phyloP scores from a whole-genome alignment of 2,329 filamentous ascomycete species.

The Cordyceps javanica region DNA sequence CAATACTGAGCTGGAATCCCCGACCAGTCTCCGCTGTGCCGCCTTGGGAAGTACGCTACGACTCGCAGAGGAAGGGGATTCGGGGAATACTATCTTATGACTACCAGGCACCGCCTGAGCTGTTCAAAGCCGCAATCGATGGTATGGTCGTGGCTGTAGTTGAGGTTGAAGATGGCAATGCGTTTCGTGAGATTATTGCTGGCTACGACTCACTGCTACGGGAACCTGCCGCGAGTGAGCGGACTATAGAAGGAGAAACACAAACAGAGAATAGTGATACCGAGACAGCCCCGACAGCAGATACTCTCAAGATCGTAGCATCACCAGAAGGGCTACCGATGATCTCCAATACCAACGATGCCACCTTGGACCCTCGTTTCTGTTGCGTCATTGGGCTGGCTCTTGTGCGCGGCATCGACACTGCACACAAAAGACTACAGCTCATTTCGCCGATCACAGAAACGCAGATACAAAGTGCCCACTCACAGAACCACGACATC shows the following conservation, averaged over 20 bases:
- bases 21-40: slow-evolving; percentile 48
- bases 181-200: slow-evolving; percentile 35
- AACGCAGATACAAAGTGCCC: slow-evolving; percentile 33
- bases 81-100: slow-evolving; percentile 63
- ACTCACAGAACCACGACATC: slow-evolving; percentile 39
- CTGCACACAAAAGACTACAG: slow-evolving; percentile 47
- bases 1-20: slow-evolving; percentile 39
- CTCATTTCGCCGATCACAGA: slow-evolving; percentile 55
- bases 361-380: slow-evolving; percentile 52
- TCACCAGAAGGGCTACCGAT: slow-evolving; percentile 55
- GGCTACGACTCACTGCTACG: background rate
- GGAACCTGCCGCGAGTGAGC: background rate
- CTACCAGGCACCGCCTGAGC: slow-evolving; percentile 51
- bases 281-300: background rate
- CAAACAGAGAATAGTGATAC: slow-evolving; percentile 18
- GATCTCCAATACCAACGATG: slow-evolving; percentile 48
- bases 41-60: slow-evolving; percentile 60
- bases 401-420: slow-evolving; percentile 65
- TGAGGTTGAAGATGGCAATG: slow-evolving; percentile 47
- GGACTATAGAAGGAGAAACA: background rate
- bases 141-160: slow-evolving; percentile 65
- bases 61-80: slow-evolving; percentile 44
- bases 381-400: slow-evolving; percentile 58
- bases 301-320: slow-evolving; percentile 20
- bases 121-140: slow-evolving; percentile 60